These are phyloP conservation scores for Funneliformis caledonium DNA, from an alignment of 371 early-diverging fungal species.

Conservation along the genomic window DNA sequence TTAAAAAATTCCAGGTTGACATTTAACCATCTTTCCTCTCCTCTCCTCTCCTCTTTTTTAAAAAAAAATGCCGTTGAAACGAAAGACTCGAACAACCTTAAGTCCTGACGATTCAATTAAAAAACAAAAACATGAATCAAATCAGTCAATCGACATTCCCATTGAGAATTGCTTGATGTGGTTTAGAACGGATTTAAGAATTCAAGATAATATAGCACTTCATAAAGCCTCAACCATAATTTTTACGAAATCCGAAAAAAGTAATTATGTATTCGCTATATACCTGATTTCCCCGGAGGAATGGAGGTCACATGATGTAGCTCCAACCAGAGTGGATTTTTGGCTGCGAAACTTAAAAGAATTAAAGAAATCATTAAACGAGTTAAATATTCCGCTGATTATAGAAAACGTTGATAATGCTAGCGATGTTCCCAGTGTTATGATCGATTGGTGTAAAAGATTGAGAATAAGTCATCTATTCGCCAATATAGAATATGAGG, in stretches of 20 bases:
- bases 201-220: conserved; percentile 55
- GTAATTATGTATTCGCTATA: conserved; percentile 48
- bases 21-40: too few species aligned
- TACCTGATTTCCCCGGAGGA: conserved; percentile 61
- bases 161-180: conserved; percentile 50
- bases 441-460: conserved; percentile 38
- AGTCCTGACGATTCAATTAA: too few species aligned
- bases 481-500: conserved; percentile 58
- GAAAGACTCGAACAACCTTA: too few species aligned
- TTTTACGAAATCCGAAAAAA: background rate
- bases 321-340: conserved; percentile 48
- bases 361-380: too few species aligned
- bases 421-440: conserved; percentile 39
- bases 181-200: conserved; percentile 58
- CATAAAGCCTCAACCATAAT: conserved; percentile 45
- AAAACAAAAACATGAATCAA: too few species aligned
- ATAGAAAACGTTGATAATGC: too few species aligned
- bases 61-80: too few species aligned
- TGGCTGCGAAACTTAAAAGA: too few species aligned
- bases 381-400: too few species aligned
- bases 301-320: conserved; percentile 59
- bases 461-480: conserved; percentile 44
- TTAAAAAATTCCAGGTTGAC: too few species aligned
- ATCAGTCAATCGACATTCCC: too few species aligned
- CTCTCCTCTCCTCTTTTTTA: too few species aligned